These are phyloP conservation scores for Yamadazyma jaroonii DNA, from an alignment of 1,139 yeast genomes.

Conservation along the genomic window DNA sequence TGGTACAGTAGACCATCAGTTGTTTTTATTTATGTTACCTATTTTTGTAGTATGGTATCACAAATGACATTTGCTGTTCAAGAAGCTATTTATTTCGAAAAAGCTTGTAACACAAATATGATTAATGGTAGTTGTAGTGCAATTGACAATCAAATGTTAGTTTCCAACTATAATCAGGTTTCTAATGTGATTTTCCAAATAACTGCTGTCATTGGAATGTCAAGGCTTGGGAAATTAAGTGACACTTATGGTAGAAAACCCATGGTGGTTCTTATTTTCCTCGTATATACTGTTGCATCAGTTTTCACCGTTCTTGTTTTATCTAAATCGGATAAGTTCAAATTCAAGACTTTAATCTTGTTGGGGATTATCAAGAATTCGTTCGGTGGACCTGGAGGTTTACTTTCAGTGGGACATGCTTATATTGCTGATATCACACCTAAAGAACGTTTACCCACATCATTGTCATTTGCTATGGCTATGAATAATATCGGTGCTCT, in stretches of 20 bases:
- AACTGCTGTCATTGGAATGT: constrained; percentile 30
- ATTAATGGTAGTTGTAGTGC: constrained; percentile 21
- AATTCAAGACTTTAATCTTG: constrained; percentile 7
- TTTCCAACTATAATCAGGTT: constrained; percentile 24
- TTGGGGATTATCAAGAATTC: not conserved
- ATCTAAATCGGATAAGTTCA: constrained; percentile 5
- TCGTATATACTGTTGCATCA: constrained; percentile 18
- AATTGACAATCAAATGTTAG: constrained; percentile 24
- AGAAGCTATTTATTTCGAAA: constrained; percentile 5
- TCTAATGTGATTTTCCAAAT: constrained; percentile 16
- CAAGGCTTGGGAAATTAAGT: constrained; percentile 52
- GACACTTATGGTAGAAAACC: constrained; percentile 59
- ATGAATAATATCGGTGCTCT: constrained; percentile 7
- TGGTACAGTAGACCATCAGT: constrained; percentile 1
- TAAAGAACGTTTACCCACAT: constrained; percentile 6
- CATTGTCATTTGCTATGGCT: constrained; percentile 6
- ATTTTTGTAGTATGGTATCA: not conserved
- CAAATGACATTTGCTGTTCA: not conserved
- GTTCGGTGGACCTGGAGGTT: constrained; percentile 7
- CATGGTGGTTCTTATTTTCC: constrained; percentile 19
- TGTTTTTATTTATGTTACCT: not conserved
- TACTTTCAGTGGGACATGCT: constrained; percentile 5
- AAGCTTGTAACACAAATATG: constrained; percentile 6
- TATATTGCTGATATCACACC: constrained; percentile 12
- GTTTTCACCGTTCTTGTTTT: not conserved